These are phyloP conservation scores for Trichophyton verrucosum DNA, from an alignment of 2,329 filamentous ascomycete genomes.

Conservation along the genomic window DNA sequence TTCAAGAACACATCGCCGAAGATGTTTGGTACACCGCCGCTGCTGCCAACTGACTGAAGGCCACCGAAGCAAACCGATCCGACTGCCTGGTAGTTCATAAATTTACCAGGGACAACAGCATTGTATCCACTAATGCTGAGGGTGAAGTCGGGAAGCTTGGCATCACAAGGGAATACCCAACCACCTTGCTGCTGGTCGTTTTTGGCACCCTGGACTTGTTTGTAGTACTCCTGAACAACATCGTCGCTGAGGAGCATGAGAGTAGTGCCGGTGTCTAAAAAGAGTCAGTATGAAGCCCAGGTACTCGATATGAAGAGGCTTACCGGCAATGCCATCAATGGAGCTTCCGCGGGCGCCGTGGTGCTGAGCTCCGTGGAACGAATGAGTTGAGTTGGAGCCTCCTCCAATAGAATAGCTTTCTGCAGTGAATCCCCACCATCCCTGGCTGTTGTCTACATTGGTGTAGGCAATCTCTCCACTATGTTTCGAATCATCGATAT, in stretches of 20 bases:
- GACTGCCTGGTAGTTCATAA: slow-evolving; percentile 42
- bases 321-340: neutral
- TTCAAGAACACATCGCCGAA: slow-evolving; percentile 49
- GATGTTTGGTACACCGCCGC: slow-evolving; percentile 42
- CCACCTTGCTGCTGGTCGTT: slow-evolving; percentile 33
- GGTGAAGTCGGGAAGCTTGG: slow-evolving; percentile 42
- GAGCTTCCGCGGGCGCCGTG: neutral
- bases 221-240: slow-evolving; percentile 49
- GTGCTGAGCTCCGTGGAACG: neutral
- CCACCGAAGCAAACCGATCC: slow-evolving; percentile 45
- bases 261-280: slow-evolving; percentile 52
- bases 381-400: slow-evolving; percentile 10
- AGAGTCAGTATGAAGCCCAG: neutral
- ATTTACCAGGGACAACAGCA: slow-evolving; percentile 42
- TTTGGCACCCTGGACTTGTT: slow-evolving; percentile 39
- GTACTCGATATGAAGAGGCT: neutral
- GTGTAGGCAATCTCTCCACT: slow-evolving; percentile 50
- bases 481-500: slow-evolving; percentile 53
- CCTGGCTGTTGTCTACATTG: slow-evolving; percentile 47
- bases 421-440: slow-evolving; percentile 57
- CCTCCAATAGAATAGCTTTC: slow-evolving; percentile 48
- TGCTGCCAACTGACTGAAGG: slow-evolving; percentile 41
- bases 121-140: slow-evolving; percentile 40
- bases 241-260: slow-evolving; percentile 48
- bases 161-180: slow-evolving; percentile 47